A percentile compares a stretch with the other conserved stretches of the same genome.
Conservation (phyloP, 2,329 filamentous ascomycete species). For the Neonectria hederae region DNA sequence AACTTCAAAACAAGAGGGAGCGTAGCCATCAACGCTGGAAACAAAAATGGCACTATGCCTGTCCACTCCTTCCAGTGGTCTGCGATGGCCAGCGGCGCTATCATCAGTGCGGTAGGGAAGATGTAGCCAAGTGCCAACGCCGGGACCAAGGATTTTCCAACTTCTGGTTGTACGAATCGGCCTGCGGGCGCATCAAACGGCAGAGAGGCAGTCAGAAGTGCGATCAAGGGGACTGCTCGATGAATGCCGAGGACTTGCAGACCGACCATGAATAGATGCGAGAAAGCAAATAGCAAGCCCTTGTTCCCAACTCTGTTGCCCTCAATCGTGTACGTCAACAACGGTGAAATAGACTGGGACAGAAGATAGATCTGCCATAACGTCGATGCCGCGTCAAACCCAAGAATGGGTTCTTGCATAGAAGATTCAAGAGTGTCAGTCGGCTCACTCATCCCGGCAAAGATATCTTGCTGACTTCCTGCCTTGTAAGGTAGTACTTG, state of each 20-base stretch:
- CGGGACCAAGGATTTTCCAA: constrained; percentile 30
- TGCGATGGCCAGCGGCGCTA: not conserved
- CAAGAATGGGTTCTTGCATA: not conserved
- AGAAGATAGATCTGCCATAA: constrained; percentile 19
- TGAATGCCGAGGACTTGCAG: constrained; percentile 26
- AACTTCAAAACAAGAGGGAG: not conserved
- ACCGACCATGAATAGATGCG: constrained; percentile 23
- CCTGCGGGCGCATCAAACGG: constrained; percentile 2
- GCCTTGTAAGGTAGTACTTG: not conserved
- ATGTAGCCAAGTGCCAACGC: constrained; percentile 28
- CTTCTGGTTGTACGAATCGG: constrained; percentile 6
- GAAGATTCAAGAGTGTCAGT: not conserved
- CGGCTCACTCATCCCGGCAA: not conserved
- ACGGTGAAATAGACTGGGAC: constrained; percentile 32
- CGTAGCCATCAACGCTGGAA: not conserved
- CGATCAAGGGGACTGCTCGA: constrained; percentile 24
- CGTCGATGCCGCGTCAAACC: no score
- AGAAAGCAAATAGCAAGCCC: constrained; percentile 21
- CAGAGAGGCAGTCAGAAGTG: constrained; percentile 2
- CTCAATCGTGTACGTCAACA: constrained; percentile 39
- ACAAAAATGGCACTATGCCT: not conserved
- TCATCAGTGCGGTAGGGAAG: constrained; percentile 9
- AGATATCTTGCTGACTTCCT: not conserved
- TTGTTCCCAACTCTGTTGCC: constrained; percentile 34
- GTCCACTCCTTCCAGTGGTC: not conserved